Base-by-base conservation (phyloP, 2,329 filamentous ascomycete species). In the Aspergillus tanneri region DNA sequence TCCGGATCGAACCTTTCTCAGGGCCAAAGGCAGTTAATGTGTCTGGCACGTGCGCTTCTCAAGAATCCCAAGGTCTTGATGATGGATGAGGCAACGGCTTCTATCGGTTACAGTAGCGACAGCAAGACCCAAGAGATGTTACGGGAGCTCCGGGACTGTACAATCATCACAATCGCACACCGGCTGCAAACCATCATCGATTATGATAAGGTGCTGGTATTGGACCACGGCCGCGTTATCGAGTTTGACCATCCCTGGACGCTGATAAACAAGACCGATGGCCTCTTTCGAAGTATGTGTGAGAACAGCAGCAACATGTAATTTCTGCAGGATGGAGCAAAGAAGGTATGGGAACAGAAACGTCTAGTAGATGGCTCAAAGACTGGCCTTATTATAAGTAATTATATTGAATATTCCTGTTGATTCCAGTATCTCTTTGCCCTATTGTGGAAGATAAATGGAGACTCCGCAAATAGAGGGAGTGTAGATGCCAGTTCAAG, bases 61-160 rank as follows among this genome's bases (percentile, higher is more conserved):
- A 96, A 95, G 72, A 82, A 83, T 25, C 91, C 93, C 0, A 91
- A 88, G 56, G 90, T 99, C 2, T 77, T 99, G n/a, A 86, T 99
- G 64, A 97, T 99, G 93, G 93, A 99, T 70, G 93, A 99, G 75
- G 93, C 93, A 0, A 99, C 93, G 0, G 93, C 93, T 0, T 95
- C 89, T 0, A 97, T 99, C 63, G 93, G 99, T 72, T 97, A 97
- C 71, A 87, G 85, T 4, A 99, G 93, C 2, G 93, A 99, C 63
- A 80, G 86, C 41, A 96, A 96, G 74, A 97, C 99, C 58, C 93
- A 99, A 71, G 90, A 89, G 61, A 97, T 92, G 0, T 91, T 99
- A 52, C 86, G 90, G n/a, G 88, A 96, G 68, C 81, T 97, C 60
- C 87, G 85, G 56, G 79, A 71, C 23, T 88, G 90, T 68, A 99